Conservation (phyloP, 768 basidiomycete genomes). For the Clitopilus passeckerianus region DNA sequence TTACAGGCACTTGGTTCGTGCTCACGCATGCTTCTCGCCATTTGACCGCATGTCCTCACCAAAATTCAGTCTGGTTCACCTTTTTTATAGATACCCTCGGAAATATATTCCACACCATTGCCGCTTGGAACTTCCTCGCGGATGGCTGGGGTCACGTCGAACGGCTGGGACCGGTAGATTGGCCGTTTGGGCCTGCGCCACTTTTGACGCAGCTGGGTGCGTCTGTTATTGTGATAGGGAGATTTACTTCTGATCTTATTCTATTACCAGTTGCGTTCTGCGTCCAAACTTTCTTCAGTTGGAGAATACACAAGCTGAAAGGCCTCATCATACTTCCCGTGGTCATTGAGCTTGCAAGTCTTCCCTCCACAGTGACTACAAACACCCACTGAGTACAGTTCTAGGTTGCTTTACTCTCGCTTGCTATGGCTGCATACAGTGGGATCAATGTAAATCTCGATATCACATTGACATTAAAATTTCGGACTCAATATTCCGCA, state of each 20-base stretch:
- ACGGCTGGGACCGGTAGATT: conserved; percentile 8
- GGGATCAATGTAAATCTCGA: conserved; percentile 3
- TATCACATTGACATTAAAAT: too few species aligned
- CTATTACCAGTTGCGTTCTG: conserved; percentile 6
- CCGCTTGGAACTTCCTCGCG: conserved; percentile 11
- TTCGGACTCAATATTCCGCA: background rate
- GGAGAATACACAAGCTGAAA: conserved; percentile 6
- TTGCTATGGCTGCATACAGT: conserved; percentile 3
- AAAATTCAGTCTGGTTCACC: conserved; percentile 10
- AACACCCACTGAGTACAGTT: background rate
- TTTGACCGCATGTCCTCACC: too few species aligned
- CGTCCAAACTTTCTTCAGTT: conserved; percentile 12
- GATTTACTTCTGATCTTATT: background rate
- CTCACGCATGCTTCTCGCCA: background rate
- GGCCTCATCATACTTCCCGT: conserved; percentile 3
- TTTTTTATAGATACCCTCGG: conserved; percentile 13
- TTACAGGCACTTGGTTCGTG: conserved; percentile 10
- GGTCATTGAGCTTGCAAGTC: conserved; percentile 6
- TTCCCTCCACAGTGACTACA: too few species aligned
- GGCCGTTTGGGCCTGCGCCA: conserved; percentile 10
- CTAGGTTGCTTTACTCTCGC: conserved; percentile 5
- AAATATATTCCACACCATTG: conserved; percentile 11
- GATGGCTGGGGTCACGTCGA: conserved; percentile 14
- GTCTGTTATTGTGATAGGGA: background rate
- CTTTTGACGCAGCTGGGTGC: conserved; percentile 4